Base-by-base conservation (phyloP, 1,139 yeast species). In the Suhomyces coccinellae region DNA sequence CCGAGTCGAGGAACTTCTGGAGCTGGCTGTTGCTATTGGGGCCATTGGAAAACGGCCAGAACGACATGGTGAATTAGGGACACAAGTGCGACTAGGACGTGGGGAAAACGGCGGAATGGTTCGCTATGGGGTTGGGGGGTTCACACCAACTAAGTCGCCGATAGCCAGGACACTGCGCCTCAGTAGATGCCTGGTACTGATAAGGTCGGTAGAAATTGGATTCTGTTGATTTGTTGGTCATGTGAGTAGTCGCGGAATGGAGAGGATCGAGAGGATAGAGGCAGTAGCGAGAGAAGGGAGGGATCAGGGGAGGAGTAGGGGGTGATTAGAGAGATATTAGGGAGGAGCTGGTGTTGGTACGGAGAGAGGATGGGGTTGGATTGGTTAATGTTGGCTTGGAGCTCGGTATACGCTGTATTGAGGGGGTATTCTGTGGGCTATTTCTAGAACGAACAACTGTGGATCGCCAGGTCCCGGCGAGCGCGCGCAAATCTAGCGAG, bases 31-130 rank as follows among this genome's bases (percentile, higher is more conserved):
- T 71, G 57, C 54, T 67, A 55, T 63, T 68, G 52, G 69, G 61
- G 16, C 75, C 59, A 45, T 67, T 73, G 38, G 75, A 60, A 53
- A 74, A 74, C 36, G 79, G 79, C 79, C 79, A 74, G 52, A 74
- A 74, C 36, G 79, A 74, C 79, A 74, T 74, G 43, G 35, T 49
- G 38, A 32, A 20, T 11, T 33, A 8, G 30, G 31, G 29, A 20
- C 22, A 14, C 26, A 13, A 3, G 11, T 15, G 36, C 22, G 29
- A 14, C 14, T 34, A 13, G 14, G 11, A 10, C 16, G 3, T 11
- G 13, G 22, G 17, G 15, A 3, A 7, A 24, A 22, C 30, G 27
- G 13, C 17, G 20, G 14, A n/a, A 20, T 33, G n/a, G 24, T 7
- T 13, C 11, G 11, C 17, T 7, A 22, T 29, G 29, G 7, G 10